Evolutionary conservation across 2,329 filamentous ascomycete genomes (phyloP).

Genomic region (Colletotrichum sp.): DNA sequence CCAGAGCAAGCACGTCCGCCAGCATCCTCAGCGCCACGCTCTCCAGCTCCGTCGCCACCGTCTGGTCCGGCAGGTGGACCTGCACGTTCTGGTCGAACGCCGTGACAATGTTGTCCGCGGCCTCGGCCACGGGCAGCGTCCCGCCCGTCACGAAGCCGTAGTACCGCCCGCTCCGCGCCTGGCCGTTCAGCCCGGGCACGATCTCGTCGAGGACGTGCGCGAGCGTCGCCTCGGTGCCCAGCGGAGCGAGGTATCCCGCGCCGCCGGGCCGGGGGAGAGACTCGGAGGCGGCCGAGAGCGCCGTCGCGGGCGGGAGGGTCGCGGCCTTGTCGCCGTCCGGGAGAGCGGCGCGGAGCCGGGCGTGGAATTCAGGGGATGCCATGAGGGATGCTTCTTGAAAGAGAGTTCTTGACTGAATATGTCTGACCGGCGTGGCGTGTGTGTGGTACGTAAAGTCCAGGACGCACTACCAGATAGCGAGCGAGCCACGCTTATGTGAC

Average conservation of each 20-base stretch:
- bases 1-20: constrained; percentile 63
- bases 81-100: constrained; percentile 83
- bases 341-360: constrained; percentile 11
- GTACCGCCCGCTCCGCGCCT: constrained; percentile 70
- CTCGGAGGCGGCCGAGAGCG: constrained; percentile 40
- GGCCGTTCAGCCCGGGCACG: constrained; percentile 67
- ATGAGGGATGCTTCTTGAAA: background rate
- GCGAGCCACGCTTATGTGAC: background rate
- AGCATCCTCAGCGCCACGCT: constrained; percentile 73
- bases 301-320: constrained; percentile 41
- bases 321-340: constrained; percentile 19
- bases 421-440: background rate
- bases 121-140: constrained; percentile 75
- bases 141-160: constrained; percentile 92
- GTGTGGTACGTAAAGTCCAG: background rate
- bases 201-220: constrained; percentile 50
- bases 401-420: background rate
- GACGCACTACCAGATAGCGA: background rate
- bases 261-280: constrained; percentile 39
- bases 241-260: constrained; percentile 33
- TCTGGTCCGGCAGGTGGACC: constrained; percentile 80
- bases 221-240: constrained; percentile 35
- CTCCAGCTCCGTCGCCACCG: constrained; percentile 78
- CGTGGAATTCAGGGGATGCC: constrained; percentile 8
- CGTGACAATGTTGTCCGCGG: constrained; percentile 85